Percentiles rank a stretch among this genome's conserved stretches.
phyloP scores from a whole-genome alignment of 2,329 filamentous ascomycete species.

The Graphilbum fragrans region DNA sequence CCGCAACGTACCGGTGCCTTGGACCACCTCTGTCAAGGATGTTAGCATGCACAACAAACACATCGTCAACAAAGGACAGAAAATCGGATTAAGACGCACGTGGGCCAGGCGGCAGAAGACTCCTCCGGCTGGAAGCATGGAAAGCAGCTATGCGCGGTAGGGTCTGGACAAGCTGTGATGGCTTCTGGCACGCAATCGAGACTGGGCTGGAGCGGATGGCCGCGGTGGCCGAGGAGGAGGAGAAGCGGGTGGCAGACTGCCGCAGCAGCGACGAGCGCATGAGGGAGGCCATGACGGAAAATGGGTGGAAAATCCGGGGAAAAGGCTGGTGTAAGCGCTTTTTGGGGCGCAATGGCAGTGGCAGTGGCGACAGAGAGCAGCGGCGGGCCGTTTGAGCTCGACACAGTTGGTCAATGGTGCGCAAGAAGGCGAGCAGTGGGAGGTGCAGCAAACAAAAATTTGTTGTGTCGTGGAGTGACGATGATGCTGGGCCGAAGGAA shows the following conservation, averaged over 20 bases:
- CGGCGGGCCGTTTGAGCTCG: too few relatives aligned
- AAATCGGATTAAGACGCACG: conserved; percentile 44
- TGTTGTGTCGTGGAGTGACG: not conserved
- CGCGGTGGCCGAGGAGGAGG: conserved; percentile 14
- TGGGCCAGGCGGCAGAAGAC: conserved; percentile 71
- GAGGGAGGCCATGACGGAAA: conserved; percentile 39
- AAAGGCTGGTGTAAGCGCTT: not conserved
- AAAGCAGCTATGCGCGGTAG: conserved; percentile 60
- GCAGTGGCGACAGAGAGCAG: too few relatives aligned
- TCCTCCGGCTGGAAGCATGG: conserved; percentile 67
- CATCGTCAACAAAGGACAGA: not conserved
- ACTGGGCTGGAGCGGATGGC: conserved; percentile 18
- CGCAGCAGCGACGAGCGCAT: conserved; percentile 42
- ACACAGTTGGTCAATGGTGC: too few relatives aligned
- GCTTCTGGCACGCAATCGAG: conserved; percentile 13
- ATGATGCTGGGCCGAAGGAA: too few relatives aligned
- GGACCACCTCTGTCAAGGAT: conserved; percentile 47
- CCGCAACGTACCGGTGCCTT: conserved; percentile 55
- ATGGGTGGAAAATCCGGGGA: not conserved
- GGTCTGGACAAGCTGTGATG: conserved; percentile 18
- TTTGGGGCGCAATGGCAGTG: conserved; percentile 9
- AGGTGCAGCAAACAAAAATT: too few relatives aligned
- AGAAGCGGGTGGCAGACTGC: conserved; percentile 19
- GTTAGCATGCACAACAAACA: conserved; percentile 1
- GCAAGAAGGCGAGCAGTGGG: too few relatives aligned